phyloP scores from a whole-genome alignment of 129 eudicot species.

The Flaveria linearis region DNA sequence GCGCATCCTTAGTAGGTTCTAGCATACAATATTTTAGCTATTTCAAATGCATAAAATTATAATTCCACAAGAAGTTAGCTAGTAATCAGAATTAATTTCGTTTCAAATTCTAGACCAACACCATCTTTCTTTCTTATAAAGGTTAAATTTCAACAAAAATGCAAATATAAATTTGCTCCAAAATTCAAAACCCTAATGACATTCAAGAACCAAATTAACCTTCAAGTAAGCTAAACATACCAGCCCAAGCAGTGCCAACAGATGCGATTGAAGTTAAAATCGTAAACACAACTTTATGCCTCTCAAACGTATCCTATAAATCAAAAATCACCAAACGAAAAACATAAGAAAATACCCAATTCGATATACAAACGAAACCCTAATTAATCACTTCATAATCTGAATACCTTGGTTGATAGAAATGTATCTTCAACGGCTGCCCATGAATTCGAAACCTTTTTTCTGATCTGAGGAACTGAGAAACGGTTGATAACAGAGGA shows the following conservation, averaged over 20 bases:
- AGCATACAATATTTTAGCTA: too few relatives aligned
- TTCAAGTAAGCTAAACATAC: slow-evolving; percentile 37
- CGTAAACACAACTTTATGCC: slow-evolving; percentile 91
- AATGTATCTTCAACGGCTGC: slow-evolving; percentile 84
- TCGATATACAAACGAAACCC: slow-evolving; percentile 19
- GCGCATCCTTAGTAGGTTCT: too few relatives aligned
- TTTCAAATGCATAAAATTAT: too few relatives aligned
- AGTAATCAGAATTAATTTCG: too few relatives aligned
- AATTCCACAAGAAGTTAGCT: too few relatives aligned
- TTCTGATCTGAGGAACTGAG: slow-evolving; percentile 52
- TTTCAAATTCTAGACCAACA: too few relatives aligned
- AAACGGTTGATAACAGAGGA: slow-evolving; percentile 38
- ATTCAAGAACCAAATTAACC: not conserved
- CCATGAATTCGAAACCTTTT: slow-evolving; percentile 61
- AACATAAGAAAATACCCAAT: slow-evolving; percentile 2
- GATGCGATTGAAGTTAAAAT: slow-evolving; percentile 80
- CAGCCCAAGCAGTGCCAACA: slow-evolving; percentile 83
- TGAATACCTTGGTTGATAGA: slow-evolving; percentile 70
- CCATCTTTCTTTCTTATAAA: too few relatives aligned
- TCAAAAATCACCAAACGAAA: not conserved
- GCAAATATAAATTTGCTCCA: not conserved
- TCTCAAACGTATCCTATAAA: slow-evolving; percentile 92
- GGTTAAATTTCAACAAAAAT: too few relatives aligned
- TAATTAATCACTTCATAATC: not conserved
- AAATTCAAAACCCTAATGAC: not conserved